A percentile compares a stretch with the other conserved stretches of the same genome.
Evolutionary conservation across 441 rosid species (phyloP).

Genomic region (Populus tomentosa): DNA sequence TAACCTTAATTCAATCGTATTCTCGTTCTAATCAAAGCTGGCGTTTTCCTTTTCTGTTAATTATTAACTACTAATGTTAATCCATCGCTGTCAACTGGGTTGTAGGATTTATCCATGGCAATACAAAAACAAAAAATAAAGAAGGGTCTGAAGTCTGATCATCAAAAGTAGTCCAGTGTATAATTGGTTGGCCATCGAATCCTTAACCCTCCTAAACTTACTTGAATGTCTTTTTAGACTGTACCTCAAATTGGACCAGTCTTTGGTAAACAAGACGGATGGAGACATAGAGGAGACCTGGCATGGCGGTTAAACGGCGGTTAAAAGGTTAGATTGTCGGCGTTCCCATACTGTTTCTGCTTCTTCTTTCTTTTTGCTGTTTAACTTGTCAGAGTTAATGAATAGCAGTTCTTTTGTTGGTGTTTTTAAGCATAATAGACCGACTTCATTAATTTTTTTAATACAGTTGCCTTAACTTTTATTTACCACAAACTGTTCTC

Average conservation of each 20-base stretch:
- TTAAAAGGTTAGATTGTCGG: slow-evolving; percentile 18
- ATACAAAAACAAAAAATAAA: no score
- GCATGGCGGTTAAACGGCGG: slow-evolving; percentile 26
- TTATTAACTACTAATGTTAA: neutral
- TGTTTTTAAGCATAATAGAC: neutral
- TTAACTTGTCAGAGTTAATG: slow-evolving; percentile 1
- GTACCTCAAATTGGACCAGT: neutral
- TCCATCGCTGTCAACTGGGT: no score
- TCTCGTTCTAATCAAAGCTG: neutral
- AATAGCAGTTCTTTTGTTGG: neutral
- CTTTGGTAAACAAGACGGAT: neutral
- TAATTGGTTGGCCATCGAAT: neutral
- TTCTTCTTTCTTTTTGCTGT: neutral
- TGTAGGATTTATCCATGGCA: neutral
- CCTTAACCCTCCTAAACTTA: neutral
- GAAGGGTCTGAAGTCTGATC: neutral
- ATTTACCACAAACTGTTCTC: neutral
- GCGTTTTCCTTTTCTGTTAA: neutral
- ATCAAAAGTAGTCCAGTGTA: neutral
- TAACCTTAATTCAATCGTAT: neutral
- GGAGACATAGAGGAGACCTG: neutral
- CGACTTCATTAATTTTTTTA: neutral
- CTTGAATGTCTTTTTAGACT: neutral
- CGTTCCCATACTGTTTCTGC: neutral
- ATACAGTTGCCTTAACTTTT: neutral